Percentiles rank a stretch among this genome's conserved stretches.
These are phyloP conservation scores for Diplodia corticola DNA, from an alignment of 2,329 filamentous ascomycete genomes.

Conservation along the genomic window DNA sequence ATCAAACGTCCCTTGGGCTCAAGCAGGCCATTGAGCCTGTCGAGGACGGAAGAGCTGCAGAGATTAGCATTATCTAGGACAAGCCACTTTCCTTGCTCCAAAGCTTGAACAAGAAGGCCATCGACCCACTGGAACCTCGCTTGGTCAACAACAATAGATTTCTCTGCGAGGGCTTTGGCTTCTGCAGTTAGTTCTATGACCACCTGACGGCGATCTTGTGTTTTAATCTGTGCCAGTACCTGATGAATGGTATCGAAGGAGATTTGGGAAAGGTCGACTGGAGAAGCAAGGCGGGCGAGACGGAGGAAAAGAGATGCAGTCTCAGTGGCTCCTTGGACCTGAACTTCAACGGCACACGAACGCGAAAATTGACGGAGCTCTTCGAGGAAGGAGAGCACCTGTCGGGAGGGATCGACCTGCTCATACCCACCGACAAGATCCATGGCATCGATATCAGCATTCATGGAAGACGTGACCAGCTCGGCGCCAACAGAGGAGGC, in stretches of 20 bases:
- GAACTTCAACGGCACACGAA: slow-evolving; percentile 40
- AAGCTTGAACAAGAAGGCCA: slow-evolving; percentile 83
- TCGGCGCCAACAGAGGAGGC: slow-evolving; percentile 76
- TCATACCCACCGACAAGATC: slow-evolving; percentile 97
- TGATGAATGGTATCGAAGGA: not conserved
- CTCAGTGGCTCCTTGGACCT: not conserved
- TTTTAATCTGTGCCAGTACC: slow-evolving; percentile 4
- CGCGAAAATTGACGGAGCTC: slow-evolving; percentile 57
- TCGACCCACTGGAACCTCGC: slow-evolving; percentile 96
- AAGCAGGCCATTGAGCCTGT: slow-evolving; percentile 89
- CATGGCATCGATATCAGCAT: slow-evolving; percentile 94
- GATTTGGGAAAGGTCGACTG: not conserved
- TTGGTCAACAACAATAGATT: slow-evolving; percentile 62
- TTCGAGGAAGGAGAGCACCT: slow-evolving; percentile 62
- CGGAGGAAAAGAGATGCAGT: slow-evolving; percentile 10
- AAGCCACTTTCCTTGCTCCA: slow-evolving; percentile 86
- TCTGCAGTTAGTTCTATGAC: slow-evolving; percentile 46
- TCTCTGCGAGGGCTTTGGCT: slow-evolving; percentile 53
- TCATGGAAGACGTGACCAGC: slow-evolving; percentile 82
- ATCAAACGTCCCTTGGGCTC: slow-evolving; percentile 86
- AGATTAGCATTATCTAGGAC: slow-evolving; percentile 97
- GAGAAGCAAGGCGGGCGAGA: slow-evolving; percentile 12
- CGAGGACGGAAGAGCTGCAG: slow-evolving; percentile 91
- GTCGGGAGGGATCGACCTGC: slow-evolving; percentile 79
- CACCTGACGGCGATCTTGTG: not conserved